A percentile compares a stretch with the other conserved stretches of the same genome.
Conservation (phyloP, 164 flowering plant genomes). For the Liquidambar formosana region DNA sequence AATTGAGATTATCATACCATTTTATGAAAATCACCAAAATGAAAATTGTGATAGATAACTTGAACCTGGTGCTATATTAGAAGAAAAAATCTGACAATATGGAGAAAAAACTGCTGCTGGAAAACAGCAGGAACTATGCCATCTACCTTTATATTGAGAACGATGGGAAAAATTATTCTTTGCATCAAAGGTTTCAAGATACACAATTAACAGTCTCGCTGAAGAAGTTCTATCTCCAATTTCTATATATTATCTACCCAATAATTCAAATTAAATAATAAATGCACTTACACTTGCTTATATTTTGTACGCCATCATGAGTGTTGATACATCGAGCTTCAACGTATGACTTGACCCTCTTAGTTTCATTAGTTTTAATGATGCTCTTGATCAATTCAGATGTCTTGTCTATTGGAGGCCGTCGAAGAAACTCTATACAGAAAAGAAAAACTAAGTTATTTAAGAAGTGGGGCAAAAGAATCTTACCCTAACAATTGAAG, state of each 20-base stretch:
- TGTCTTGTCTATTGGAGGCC: constrained; percentile 43
- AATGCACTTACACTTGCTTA: constrained; percentile 54
- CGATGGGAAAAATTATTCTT: background rate
- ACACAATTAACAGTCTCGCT: background rate
- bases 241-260: background rate
- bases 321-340: constrained; percentile 47
- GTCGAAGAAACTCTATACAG: constrained; percentile 46
- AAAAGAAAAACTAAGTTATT: background rate
- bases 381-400: constrained; percentile 47
- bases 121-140: no score
- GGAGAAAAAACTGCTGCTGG: no score
- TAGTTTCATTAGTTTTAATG: constrained; percentile 46
- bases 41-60: background rate
- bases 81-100: background rate
- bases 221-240: background rate
- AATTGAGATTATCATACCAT: no score
- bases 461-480: background rate
- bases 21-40: no score
- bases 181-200: background rate
- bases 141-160: no score
- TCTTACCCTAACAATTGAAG: background rate
- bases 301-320: constrained; percentile 37
- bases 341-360: constrained; percentile 52
- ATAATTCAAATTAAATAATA: background rate
- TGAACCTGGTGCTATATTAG: background rate